Evolutionary conservation across 2,329 filamentous ascomycete genomes (phyloP), one percentile per base, ranked within the genome.

Genomic region (Hypoxylon rubiginosum): DNA sequence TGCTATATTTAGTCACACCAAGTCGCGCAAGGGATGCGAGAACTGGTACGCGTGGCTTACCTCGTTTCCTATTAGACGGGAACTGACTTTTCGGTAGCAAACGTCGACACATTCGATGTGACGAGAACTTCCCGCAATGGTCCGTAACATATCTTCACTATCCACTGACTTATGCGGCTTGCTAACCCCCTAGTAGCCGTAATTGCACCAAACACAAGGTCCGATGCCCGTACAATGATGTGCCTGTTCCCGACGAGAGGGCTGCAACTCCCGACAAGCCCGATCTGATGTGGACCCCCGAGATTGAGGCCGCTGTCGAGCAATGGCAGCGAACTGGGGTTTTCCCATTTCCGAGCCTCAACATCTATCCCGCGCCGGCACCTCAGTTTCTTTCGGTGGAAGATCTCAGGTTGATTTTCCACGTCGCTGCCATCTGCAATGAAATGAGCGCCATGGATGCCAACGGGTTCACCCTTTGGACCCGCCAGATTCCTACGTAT

Each of bases 151-250:
- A 15, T 43, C 17, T 58, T 72, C 80, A 65, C 78, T 67, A 58
- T 36, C 59, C 15, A 39, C 26, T 48, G 34, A 41, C 9, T 19
- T 34, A 21, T 49, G 13, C n/a, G 62, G 30, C 34, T 64, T 55
- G 58, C 58, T 69, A 43, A 64, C 64, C 8, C 30, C 21, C 41
- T 17, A n/a, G 36, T 76, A 97, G 94, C 83, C 93, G 93, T 76
- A 99, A 99, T 82, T 99, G 96, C 82, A 97, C 95, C 67, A 99
- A 98, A 83, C 96, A 99, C 83, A 97, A 97, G 83, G 96, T 97
- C 75, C 92, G 94, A 76, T 99, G 96, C 82, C 96, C 97, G 74
- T 99, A 98, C 84, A 97, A 97, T 86, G 94, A 98, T 78, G 90
- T 90, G 76, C 88, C 92, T 52, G 85, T 88, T 49, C 85, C 90